Evolutionary conservation across 1,284 basidiomycete genomes (phyloP), one percentile per base, ranked within the genome.

Genomic region (Malassezia japonica): DNA sequence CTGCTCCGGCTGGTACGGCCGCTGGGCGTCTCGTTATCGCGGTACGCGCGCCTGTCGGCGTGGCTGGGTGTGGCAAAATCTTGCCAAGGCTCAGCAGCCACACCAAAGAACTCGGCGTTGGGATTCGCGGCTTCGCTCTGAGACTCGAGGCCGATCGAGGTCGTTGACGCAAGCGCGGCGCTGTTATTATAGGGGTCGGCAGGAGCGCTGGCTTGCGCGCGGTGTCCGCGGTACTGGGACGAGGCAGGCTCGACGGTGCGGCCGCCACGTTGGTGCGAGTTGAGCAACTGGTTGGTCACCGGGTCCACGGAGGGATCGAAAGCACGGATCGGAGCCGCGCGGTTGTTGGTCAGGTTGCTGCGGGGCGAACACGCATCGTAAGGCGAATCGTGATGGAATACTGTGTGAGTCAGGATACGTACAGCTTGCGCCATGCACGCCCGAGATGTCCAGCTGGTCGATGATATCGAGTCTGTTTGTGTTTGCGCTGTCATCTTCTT

Each of bases 361-460:
- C 69, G 67, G 9, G 67, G 67, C 0, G 64, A 56, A 50, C 65
- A 67, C 7, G 69, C 69, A 37, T 72, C 69, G 50, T 72, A 72
- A 0, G 69, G 69, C 39, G 67, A 70, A 50, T 72, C 69, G 48
- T 72, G 69, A 49, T 72, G 69, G 55, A 72, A 72, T 55, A 72
- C 51, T 60, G 48, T 13, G 27, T 8, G 27, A 24, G 34, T 25
- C 16, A 9, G 10, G 23, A 32, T 16, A 62, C 60, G 48, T 43
- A 60, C 60, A 55, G 50, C 60, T 62, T 25, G 59, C 60, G 9
- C 67, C 69, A 31, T 62, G 57, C 39, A 72, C 55, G 13, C 67
- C 69, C 13, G 60, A 62, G 23, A 66, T 52, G 43, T 72, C 69
- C 31, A 72, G 59, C 46, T 64, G 62, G 41, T 72, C 69, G 46